These are phyloP conservation scores for Cenchrus americanus DNA, from an alignment of 176 grass and related monocot genomes.

Conservation along the genomic window DNA sequence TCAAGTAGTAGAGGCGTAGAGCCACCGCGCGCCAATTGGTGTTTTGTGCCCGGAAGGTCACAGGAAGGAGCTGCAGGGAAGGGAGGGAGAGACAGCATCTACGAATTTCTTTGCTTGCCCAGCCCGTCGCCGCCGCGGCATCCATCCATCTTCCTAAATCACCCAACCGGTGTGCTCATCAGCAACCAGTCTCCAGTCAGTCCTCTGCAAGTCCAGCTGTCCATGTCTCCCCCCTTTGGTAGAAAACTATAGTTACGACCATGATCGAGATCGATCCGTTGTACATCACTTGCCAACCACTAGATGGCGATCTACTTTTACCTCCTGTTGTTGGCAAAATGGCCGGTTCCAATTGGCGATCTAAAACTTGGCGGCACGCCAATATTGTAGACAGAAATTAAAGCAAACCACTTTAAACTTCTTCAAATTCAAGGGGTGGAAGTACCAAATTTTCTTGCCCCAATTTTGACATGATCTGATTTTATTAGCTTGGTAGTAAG, in stretches of 20 bases:
- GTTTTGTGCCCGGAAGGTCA: conserved; percentile 1
- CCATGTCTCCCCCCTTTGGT: not conserved
- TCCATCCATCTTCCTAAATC: not conserved
- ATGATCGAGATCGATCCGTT: not conserved
- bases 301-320: not conserved
- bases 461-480: too few relatives aligned
- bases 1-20: too few relatives aligned
- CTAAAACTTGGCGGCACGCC: too few relatives aligned
- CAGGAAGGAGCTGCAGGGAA: not conserved
- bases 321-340: not conserved
- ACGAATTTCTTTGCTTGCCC: not conserved
- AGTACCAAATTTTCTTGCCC: too few relatives aligned
- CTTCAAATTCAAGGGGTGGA: too few relatives aligned
- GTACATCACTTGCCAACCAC: not conserved
- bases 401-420: too few relatives aligned
- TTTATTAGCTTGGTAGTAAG: too few relatives aligned
- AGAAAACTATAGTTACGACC: not conserved
- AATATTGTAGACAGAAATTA: too few relatives aligned
- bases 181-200: not conserved
- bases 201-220: not conserved
- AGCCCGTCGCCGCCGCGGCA: not conserved
- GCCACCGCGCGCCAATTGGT: too few relatives aligned
- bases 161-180: not conserved
- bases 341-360: not conserved
- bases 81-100: conserved; percentile 14